Evolutionary conservation across 768 basidiomycete species (phyloP).

Genomic region (Lactifluus piperatus): DNA sequence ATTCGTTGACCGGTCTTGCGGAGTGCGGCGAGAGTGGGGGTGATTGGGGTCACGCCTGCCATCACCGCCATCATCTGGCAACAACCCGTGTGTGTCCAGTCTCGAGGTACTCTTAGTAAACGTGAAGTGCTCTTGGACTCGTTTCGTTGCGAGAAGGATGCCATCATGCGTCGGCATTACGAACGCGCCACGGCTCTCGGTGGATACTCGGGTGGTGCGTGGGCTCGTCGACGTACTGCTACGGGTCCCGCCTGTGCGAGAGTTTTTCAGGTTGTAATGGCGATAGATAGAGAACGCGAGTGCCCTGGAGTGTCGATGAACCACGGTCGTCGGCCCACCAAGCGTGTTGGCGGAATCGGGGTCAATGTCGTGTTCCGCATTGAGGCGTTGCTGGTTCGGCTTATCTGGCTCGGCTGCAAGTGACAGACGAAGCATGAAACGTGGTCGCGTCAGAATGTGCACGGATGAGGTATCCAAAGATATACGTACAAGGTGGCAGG

Average conservation of each 20-base stretch:
- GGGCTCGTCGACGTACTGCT: conserved; percentile 20
- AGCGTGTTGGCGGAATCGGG: conserved; percentile 34
- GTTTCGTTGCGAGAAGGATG: conserved; percentile 62
- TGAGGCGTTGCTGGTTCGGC: conserved; percentile 59
- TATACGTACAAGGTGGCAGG: conserved; percentile 14
- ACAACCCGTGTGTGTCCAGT: conserved; percentile 1
- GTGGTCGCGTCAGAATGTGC: background rate
- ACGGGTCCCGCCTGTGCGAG: conserved; percentile 13
- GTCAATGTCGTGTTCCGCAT: conserved; percentile 47
- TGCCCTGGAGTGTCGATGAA: conserved; percentile 78
- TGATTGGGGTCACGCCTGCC: background rate
- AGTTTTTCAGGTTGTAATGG: conserved; percentile 35
- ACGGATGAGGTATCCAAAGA: background rate
- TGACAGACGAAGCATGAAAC: too few species aligned
- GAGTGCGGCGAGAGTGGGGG: background rate
- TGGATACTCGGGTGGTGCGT: conserved; percentile 12
- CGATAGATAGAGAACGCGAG: conserved; percentile 74
- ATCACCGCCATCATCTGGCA: conserved; percentile 5
- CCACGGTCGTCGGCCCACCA: conserved; percentile 54
- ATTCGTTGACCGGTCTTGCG: background rate
- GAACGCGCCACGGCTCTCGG: background rate
- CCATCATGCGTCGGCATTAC: conserved; percentile 20
- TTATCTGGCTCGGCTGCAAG: conserved; percentile 44
- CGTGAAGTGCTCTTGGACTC: conserved; percentile 60
- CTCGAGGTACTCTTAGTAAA: conserved; percentile 23